Evolutionary conservation across 208 protist genomes (phyloP), one percentile per base, ranked within the genome.

Genomic region (Porcisia deanei): DNA sequence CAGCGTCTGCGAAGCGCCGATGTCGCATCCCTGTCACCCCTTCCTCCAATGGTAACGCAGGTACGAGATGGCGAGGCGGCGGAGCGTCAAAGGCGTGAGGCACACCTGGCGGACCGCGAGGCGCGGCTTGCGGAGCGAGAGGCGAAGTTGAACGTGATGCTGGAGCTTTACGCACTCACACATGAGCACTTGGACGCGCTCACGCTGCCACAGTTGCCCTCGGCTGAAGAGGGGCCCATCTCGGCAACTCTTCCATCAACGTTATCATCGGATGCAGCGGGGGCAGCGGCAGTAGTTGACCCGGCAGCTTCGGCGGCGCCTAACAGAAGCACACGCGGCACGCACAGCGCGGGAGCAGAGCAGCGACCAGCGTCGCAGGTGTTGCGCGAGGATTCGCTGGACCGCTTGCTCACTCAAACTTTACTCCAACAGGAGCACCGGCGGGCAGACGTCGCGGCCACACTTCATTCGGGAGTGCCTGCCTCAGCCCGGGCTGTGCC

Each of bases 111-210:
- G 43, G 73, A 80, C 16, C 80, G 86, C 25, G 90, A 94, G 65
- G 60, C 59, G 43, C 66, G 74, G 57, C 75, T 96, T 60, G 37
- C 57, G 1, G 85, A 86, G 73, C 83, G 90, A 43, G 93, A 97
- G 79, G 80, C 82, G 47, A 95, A 97, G 63, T 73, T 97, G 20
- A 80, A 88, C 54, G 71, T 85, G 0, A 79, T 97, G 25, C 75
- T 97, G 63, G 59, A 81, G 25, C 79, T 97, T n/a, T 97, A 97
- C 68, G 93, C 94, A 59, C 81, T 97, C 39, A 95, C 90, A 14
- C 76, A 91, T n/a, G 84, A 88, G 63, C 82, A 87, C 68, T 77
- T 97, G 16, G 91, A 97, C 79, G 47, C 81, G 57, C 67, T 97
- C 8, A 79, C 77, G 37, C 71, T 76, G 57, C 63, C 75, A 0